Evolutionary conservation across 768 basidiomycete genomes (phyloP).

Genomic region (Mycena epipterygia): DNA sequence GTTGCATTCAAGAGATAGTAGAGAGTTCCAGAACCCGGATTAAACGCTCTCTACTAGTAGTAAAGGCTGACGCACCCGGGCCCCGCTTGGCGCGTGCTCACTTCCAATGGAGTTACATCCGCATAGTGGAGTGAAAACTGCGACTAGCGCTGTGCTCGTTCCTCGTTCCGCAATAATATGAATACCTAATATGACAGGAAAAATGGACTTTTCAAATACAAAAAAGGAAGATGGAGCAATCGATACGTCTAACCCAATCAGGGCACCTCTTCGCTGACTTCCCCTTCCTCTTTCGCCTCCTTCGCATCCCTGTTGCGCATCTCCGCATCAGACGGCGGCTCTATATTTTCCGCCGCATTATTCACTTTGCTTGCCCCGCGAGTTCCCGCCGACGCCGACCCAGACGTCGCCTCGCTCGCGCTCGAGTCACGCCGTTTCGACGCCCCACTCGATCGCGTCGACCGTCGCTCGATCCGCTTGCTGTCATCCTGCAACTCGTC

Average conservation of each 20-base stretch:
- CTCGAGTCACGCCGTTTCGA: conserved; percentile 63
- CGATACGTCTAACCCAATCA: neutral
- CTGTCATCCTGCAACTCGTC: conserved; percentile 52
- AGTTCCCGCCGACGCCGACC: conserved; percentile 40
- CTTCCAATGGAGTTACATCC: too few relatives aligned
- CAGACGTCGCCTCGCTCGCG: conserved; percentile 62
- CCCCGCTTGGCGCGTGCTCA: too few relatives aligned
- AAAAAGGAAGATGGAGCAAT: neutral
- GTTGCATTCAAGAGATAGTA: too few relatives aligned
- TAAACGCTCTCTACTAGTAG: too few relatives aligned
- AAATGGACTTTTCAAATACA: conserved; percentile 19
- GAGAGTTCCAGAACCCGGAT: too few relatives aligned
- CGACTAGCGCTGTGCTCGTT: neutral
- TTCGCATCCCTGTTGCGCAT: conserved; percentile 37
- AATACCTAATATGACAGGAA: neutral
- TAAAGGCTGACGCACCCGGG: too few relatives aligned
- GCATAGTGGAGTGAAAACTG: too few relatives aligned
- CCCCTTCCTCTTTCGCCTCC: conserved; percentile 55
- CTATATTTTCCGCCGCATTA: conserved; percentile 11
- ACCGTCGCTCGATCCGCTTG: conserved; percentile 57
- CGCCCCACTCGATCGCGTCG: conserved; percentile 60
- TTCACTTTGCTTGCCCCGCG: conserved; percentile 27
- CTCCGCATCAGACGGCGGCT: conserved; percentile 13
- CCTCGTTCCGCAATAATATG: neutral
- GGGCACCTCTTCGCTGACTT: conserved; percentile 53